phyloP scores from a whole-genome alignment of 2,329 filamentous ascomycete genomes.

The Aspergillus sp. region DNA sequence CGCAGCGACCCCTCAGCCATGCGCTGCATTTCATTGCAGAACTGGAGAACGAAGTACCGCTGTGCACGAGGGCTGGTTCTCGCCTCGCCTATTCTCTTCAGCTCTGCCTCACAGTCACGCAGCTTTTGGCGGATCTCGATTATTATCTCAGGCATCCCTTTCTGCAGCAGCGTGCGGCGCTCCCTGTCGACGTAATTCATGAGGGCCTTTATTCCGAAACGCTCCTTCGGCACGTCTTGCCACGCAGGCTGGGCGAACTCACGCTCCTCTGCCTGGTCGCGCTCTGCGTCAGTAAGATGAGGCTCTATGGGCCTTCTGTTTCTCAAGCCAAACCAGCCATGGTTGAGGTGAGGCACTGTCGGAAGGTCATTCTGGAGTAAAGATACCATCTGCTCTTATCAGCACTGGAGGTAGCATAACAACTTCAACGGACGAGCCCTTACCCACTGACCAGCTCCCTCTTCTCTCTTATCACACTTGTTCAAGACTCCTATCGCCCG shows the following conservation, averaged over 20 bases:
- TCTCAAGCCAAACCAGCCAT: conserved; percentile 19
- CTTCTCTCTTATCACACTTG: conserved; percentile 17
- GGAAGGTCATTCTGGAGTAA: conserved; percentile 17
- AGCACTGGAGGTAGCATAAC: neutral
- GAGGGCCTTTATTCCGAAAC: conserved; percentile 13
- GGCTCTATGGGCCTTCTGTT: conserved; percentile 12
- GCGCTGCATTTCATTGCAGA: conserved; percentile 16
- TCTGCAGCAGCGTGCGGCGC: conserved; percentile 14
- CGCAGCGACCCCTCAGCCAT: conserved; percentile 15
- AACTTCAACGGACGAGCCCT: neutral
- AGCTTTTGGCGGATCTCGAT: conserved; percentile 13
- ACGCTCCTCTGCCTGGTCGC: conserved; percentile 9
- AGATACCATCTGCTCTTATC: conserved; percentile 12
- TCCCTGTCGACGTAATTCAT: conserved; percentile 18
- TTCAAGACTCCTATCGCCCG: conserved; percentile 17
- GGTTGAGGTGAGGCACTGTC: conserved; percentile 12
- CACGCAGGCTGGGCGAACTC: conserved; percentile 1
- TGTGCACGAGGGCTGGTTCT: conserved; percentile 7
- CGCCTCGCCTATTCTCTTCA: conserved; percentile 5
- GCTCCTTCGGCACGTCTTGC: conserved; percentile 5
- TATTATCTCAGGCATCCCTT: conserved; percentile 16
- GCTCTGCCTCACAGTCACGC: neutral
- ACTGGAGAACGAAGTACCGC: conserved; percentile 10
- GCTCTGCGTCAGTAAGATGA: conserved; percentile 5
- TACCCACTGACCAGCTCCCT: conserved; percentile 14